Evolutionary conservation across 2,329 filamentous ascomycete species (phyloP).

Genomic region (Calonectria crousiana): DNA sequence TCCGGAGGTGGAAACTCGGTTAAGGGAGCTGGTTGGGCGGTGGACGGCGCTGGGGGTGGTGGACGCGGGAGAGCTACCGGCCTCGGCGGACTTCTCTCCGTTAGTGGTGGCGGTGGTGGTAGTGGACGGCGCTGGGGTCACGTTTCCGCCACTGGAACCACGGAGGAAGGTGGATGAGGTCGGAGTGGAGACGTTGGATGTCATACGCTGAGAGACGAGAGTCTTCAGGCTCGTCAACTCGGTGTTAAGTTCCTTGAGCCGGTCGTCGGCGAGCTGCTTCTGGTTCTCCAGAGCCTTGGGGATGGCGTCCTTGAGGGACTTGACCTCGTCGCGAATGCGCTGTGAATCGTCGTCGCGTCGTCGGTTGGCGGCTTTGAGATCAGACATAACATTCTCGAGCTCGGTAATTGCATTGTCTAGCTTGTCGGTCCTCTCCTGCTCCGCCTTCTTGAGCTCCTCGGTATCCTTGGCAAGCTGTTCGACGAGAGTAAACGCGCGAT

Average conservation of each 20-base stretch:
- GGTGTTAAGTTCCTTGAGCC: conserved; percentile 85
- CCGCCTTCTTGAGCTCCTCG: conserved; percentile 85
- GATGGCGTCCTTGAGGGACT: conserved; percentile 83
- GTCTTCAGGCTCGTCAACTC: conserved; percentile 95
- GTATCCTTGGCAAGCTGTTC: conserved; percentile 95
- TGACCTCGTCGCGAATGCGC: conserved; percentile 87
- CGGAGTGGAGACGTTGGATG: conserved; percentile 46
- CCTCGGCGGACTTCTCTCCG: conserved; percentile 45
- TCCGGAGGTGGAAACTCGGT: conserved; percentile 54
- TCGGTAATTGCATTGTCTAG: conserved; percentile 86
- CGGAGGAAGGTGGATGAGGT: conserved; percentile 43
- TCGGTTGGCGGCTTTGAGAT: conserved; percentile 84
- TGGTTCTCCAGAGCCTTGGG: conserved; percentile 91
- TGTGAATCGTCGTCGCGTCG: conserved; percentile 89
- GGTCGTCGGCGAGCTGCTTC: conserved; percentile 83
- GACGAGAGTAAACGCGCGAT: conserved; percentile 89
- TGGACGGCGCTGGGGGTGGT: conserved; percentile 44
- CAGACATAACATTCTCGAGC: conserved; percentile 84
- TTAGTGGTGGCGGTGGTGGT: conserved; percentile 42
- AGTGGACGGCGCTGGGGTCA: conserved; percentile 41
- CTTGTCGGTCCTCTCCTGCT: conserved; percentile 85
- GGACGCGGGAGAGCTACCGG: conserved; percentile 39
- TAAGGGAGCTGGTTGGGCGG: conserved; percentile 44
- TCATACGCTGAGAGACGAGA: conserved; percentile 77
- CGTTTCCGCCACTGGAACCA: conserved; percentile 35